Evolutionary conservation across 768 basidiomycete genomes (phyloP), one percentile per base, ranked within the genome.

Genomic region (Mycena venus): DNA sequence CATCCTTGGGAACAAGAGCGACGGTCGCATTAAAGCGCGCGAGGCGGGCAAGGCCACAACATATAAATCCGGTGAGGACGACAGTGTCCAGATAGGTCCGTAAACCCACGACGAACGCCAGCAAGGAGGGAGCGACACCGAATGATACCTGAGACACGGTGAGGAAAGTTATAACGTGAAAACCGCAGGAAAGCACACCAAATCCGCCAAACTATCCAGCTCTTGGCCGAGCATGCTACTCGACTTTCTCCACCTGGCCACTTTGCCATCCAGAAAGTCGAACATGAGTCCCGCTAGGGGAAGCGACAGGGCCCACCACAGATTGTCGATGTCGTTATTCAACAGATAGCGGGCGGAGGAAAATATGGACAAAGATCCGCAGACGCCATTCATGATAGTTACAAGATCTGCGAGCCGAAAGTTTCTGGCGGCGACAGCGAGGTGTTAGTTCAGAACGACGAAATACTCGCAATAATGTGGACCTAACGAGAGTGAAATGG

Each of bases 11-110:
- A 29, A 98, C 89, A 51, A 96, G 86, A 4, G 98, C 98, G 70
- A 98, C 98, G 0, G 98, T 99, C 11, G 98, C 98, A 83, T 99
- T 99, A 90, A 99, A 99, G 49, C 98, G 93, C 12, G 98, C 98
- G 38, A 99, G 93, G 61, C 98, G 94, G 23, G 98, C 98, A 64
- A 99, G 91, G 40, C 98, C 98, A 85, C 94, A 96, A 81, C 98
- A 99, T 78, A 98, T 96, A 83, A 99, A 99, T 63, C 91, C 90
- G 17, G 97, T 92, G 55, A 99, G 89, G 72, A 92, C 86, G 76
- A 97, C 89, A 2, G 94, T 95, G 86, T 99, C 98, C 71, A 98
- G 91, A 74, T 94, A 93, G 14, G 96, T 98, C 74, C 95, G 91
- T 68, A 99, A 90, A 67, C 98, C 98, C 66, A 99, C 89, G 60